These are phyloP conservation scores for Casuarina glauca DNA, from an alignment of 306 rosid genomes.

Conservation along the genomic window DNA sequence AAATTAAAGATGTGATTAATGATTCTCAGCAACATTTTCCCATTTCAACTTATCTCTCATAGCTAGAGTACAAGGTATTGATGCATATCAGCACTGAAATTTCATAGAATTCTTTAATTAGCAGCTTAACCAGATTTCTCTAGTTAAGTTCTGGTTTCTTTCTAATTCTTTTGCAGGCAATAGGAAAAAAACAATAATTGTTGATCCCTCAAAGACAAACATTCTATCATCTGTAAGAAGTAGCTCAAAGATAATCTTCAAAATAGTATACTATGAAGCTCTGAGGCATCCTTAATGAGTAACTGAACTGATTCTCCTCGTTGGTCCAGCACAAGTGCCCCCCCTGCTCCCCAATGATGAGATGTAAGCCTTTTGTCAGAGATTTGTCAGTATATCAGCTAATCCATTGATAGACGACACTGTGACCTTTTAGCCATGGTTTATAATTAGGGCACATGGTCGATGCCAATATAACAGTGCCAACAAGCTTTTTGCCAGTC, in stretches of 20 bases:
- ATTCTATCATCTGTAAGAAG: not conserved
- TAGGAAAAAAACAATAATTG: not conserved
- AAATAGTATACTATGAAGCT: not conserved
- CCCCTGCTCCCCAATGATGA: not conserved
- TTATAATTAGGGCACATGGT: not conserved
- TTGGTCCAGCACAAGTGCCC: not conserved
- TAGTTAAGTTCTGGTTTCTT: not conserved
- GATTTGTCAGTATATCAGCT: not conserved
- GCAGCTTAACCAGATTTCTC: not conserved
- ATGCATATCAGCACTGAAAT: not conserved
- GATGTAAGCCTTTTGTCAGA: not conserved
- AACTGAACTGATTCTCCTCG: no score
- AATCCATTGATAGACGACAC: not conserved
- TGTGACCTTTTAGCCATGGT: not conserved
- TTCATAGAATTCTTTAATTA: not conserved
- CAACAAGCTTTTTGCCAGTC: not conserved
- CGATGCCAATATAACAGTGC: not conserved
- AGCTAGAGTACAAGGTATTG: not conserved
- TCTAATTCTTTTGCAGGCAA: not conserved
- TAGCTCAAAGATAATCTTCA: not conserved
- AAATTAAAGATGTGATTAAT: not conserved
- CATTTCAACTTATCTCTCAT: slow-evolving; percentile 17
- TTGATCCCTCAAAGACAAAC: not conserved
- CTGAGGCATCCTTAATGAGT: not conserved
- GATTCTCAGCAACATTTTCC: not conserved